These are phyloP conservation scores for Halenospora varia DNA, from an alignment of 495 filamentous ascomycete genomes.

Conservation along the genomic window DNA sequence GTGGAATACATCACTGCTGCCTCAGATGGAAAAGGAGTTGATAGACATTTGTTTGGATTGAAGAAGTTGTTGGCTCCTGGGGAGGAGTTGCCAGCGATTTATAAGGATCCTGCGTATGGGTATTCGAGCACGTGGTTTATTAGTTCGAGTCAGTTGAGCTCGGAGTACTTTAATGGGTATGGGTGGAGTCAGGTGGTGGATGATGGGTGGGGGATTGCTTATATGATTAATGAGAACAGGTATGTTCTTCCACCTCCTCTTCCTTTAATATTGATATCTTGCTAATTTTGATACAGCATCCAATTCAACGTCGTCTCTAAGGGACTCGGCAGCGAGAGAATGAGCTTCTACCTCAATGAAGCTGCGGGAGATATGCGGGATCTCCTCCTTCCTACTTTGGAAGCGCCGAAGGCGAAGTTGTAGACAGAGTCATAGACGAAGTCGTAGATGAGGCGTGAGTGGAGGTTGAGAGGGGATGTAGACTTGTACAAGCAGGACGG, in stretches of 20 bases:
- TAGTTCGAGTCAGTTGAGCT: slow-evolving; percentile 83
- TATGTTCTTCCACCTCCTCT: slow-evolving; percentile 34
- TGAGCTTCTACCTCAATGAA: slow-evolving; percentile 93
- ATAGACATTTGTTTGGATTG: slow-evolving; percentile 93
- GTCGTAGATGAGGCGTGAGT: neutral
- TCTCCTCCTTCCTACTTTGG: slow-evolving; percentile 76
- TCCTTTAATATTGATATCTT: slow-evolving; percentile 19
- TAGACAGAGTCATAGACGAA: slow-evolving; percentile 44
- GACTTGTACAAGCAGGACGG: too few relatives aligned
- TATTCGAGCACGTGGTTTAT: slow-evolving; percentile 91
- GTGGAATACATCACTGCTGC: slow-evolving; percentile 87
- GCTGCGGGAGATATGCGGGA: slow-evolving; percentile 89
- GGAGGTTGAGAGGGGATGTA: neutral
- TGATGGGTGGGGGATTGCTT: slow-evolving; percentile 93
- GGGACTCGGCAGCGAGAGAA: slow-evolving; percentile 81
- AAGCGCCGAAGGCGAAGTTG: slow-evolving; percentile 86
- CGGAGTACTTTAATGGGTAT: slow-evolving; percentile 98
- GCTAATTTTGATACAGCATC: slow-evolving; percentile 48
- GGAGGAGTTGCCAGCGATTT: slow-evolving; percentile 78
- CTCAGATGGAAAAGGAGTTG: slow-evolving; percentile 87
- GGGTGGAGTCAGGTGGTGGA: slow-evolving; percentile 99
- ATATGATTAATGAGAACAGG: slow-evolving; percentile 99
- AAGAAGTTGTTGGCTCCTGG: slow-evolving; percentile 84
- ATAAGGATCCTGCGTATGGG: slow-evolving; percentile 76
- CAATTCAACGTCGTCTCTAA: slow-evolving; percentile 99